Conservation (phyloP, 2,329 filamentous ascomycete genomes). For the Thelonectria olida region DNA sequence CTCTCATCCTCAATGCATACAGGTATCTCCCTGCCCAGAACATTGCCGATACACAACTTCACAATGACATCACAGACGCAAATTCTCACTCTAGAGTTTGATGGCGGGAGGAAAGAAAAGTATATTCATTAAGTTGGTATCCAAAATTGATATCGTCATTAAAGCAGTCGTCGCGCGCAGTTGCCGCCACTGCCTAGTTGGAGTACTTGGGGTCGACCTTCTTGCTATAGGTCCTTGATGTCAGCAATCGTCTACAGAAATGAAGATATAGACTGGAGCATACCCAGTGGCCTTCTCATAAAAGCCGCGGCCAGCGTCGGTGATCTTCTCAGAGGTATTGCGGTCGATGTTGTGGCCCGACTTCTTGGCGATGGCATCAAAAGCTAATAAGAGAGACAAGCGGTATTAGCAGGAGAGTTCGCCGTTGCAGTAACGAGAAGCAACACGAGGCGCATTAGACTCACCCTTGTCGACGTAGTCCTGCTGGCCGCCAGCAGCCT, state of each 20-base stretch:
- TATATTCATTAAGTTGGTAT: not conserved
- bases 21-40: too few species aligned
- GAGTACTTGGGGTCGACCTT: constrained; percentile 45
- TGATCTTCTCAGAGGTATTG: constrained; percentile 51
- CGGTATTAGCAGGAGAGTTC: not conserved
- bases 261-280: constrained; percentile 17
- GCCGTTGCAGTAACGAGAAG: not conserved
- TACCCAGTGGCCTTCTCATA: constrained; percentile 52
- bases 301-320: constrained; percentile 45
- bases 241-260: not conserved
- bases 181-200: constrained; percentile 39
- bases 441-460: not conserved
- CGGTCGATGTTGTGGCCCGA: constrained; percentile 46
- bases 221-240: constrained; percentile 17
- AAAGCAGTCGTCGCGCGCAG: not conserved
- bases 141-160: not conserved
- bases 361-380: constrained; percentile 45
- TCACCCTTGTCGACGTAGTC: constrained; percentile 53
- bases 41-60: too few species aligned
- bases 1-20: too few species aligned
- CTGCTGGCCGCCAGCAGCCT: constrained; percentile 12
- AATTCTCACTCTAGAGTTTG: not conserved
- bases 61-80: not conserved
- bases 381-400: constrained; percentile 32
- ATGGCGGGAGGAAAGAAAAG: not conserved